Evolutionary conservation across 1,284 basidiomycete genomes (phyloP).

Genomic region (Fistulinella cinereoalba): DNA sequence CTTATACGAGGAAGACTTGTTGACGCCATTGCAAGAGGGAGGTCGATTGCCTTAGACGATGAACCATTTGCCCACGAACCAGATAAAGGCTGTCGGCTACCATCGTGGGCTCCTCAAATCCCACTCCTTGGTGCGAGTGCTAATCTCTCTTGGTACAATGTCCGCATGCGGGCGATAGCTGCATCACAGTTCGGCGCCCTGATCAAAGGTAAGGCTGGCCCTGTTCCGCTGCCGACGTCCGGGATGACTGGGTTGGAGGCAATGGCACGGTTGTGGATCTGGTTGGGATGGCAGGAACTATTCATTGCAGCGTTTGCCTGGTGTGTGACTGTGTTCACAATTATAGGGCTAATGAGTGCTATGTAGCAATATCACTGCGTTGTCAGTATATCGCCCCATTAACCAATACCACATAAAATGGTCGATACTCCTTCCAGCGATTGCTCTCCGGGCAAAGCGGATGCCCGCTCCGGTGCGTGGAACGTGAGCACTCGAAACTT

Average conservation of each 20-base stretch:
- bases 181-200: conserved; percentile 18
- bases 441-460: too few relatives aligned
- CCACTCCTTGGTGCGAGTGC: conserved; percentile 56
- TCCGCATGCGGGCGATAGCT: conserved; percentile 50
- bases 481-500: too few relatives aligned
- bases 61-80: conserved; percentile 43
- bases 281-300: conserved; percentile 26
- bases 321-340: conserved; percentile 3
- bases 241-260: conserved; percentile 37
- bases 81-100: conserved; percentile 24
- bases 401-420: not conserved
- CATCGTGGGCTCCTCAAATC: conserved; percentile 41
- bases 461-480: too few relatives aligned
- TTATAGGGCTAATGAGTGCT: not conserved
- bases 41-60: conserved; percentile 16
- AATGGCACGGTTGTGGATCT: conserved; percentile 45
- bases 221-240: conserved; percentile 27
- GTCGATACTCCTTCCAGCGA: not conserved
- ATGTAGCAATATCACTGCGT: not conserved
- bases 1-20: conserved; percentile 30
- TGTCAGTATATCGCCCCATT: not conserved
- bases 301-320: conserved; percentile 2
- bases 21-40: conserved; percentile 6
- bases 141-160: conserved; percentile 57
- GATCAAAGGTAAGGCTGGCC: not conserved